phyloP scores from a whole-genome alignment of 140 eudicot genomes.

The Oenanthe javanica region DNA sequence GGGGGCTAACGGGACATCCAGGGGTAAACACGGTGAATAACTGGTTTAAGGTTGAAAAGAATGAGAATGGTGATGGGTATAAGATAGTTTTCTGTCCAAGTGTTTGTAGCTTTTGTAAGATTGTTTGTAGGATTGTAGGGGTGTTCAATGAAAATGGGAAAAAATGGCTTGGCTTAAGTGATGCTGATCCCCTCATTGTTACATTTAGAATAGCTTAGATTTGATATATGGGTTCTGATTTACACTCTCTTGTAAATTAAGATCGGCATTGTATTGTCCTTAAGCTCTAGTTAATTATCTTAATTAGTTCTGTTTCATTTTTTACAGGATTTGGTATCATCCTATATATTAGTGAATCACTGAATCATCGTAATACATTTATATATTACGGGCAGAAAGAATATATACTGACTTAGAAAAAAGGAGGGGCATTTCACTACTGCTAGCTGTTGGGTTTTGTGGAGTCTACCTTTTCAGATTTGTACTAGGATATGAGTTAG shows the following conservation, averaged over 20 bases:
- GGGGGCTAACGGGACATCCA: slow-evolving; percentile 53
- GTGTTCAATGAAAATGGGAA: slow-evolving; percentile 50
- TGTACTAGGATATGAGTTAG: too few relatives aligned
- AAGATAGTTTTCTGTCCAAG: slow-evolving; percentile 69
- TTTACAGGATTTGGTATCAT: background rate
- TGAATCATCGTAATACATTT: too few relatives aligned
- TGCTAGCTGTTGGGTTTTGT: too few relatives aligned
- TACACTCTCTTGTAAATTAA: background rate
- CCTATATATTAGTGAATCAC: background rate
- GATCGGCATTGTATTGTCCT: background rate
- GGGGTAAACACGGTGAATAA: slow-evolving; percentile 45
- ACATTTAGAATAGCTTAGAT: slow-evolving; percentile 35
- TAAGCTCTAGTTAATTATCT: background rate
- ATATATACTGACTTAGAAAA: background rate
- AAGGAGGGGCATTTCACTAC: background rate
- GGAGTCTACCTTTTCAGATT: too few relatives aligned
- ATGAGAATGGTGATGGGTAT: slow-evolving; percentile 40
- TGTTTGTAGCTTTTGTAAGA: slow-evolving; percentile 54
- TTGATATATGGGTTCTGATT: background rate
- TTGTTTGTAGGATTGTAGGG: slow-evolving; percentile 67
- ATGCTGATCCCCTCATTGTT: slow-evolving; percentile 43
- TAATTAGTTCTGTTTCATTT: background rate
- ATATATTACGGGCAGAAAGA: background rate
- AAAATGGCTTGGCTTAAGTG: slow-evolving; percentile 64
- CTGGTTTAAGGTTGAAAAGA: slow-evolving; percentile 69